Conservation (phyloP, 2,329 filamentous ascomycete genomes). For the Pseudogymnoascus sp. region DNA sequence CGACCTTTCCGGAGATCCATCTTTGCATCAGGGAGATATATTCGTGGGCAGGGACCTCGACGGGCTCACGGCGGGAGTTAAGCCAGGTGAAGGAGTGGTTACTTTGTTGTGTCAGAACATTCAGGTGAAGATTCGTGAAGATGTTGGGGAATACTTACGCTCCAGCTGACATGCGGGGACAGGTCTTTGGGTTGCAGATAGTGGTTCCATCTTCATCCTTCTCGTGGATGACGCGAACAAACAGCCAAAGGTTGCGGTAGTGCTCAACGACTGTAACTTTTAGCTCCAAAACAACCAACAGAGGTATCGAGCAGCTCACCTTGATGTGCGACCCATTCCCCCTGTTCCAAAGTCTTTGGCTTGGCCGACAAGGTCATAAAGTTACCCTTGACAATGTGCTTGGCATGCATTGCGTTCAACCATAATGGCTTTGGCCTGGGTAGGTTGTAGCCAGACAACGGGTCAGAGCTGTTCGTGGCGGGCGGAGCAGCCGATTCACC, state of each 20-base stretch:
- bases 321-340: slow-evolving; percentile 94
- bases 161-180: slow-evolving; percentile 90
- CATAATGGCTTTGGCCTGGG: slow-evolving; percentile 63
- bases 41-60: slow-evolving; percentile 84
- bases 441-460: slow-evolving; percentile 54
- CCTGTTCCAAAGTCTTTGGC: slow-evolving; percentile 86
- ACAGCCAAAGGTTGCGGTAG: slow-evolving; percentile 80
- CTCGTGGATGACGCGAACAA: slow-evolving; percentile 82
- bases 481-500: slow-evolving; percentile 41
- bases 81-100: slow-evolving; percentile 97
- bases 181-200: slow-evolving; percentile 77
- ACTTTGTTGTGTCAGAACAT: slow-evolving; percentile 31
- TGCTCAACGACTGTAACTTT: slow-evolving; percentile 70
- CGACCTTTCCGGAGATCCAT: slow-evolving; percentile 94
- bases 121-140: neutral
- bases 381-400: slow-evolving; percentile 91
- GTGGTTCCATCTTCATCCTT: slow-evolving; percentile 68
- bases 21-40: slow-evolving; percentile 95
- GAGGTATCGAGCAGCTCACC: slow-evolving; percentile 43
- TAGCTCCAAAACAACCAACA: neutral
- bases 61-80: slow-evolving; percentile 76
- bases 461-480: slow-evolving; percentile 41
- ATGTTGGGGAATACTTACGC: slow-evolving; percentile 51
- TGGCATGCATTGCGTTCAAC: slow-evolving; percentile 67
- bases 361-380: slow-evolving; percentile 93